These are phyloP conservation scores for Davidsoniella australis DNA, from an alignment of 2,329 filamentous ascomycete genomes.

Conservation along the genomic window DNA sequence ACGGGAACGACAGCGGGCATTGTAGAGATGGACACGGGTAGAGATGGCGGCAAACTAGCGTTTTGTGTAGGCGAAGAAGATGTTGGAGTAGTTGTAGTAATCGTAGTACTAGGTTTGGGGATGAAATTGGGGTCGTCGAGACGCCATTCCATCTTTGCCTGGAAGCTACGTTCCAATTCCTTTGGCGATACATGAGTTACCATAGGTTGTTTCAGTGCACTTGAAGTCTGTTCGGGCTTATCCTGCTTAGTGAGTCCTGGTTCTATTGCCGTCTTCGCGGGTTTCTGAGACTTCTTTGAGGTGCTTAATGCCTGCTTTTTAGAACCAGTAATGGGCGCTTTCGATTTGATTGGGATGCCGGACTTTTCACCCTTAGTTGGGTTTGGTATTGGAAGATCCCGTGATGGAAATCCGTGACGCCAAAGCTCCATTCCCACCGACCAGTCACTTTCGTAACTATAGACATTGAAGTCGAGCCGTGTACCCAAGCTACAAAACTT, in stretches of 20 bases:
- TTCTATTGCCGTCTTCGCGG: too few species aligned
- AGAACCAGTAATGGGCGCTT: neutral
- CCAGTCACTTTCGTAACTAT: conserved; percentile 93
- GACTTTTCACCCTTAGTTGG: conserved; percentile 6
- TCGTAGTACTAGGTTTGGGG: neutral
- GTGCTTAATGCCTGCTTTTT: neutral
- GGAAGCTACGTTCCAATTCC: conserved; percentile 25
- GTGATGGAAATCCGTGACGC: conserved; percentile 40
- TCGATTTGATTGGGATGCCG: conserved; percentile 1
- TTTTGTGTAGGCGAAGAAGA: neutral
- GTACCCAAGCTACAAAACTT: conserved; percentile 71
- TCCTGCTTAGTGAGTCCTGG: neutral
- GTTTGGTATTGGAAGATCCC: conserved; percentile 20
- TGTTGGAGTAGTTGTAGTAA: neutral
- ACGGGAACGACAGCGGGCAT: neutral
- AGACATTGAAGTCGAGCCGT: conserved; percentile 91
- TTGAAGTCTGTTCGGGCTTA: neutral
- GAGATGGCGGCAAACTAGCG: neutral
- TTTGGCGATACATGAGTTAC: neutral
- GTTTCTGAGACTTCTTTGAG: too few species aligned
- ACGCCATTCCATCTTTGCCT: conserved; percentile 35
- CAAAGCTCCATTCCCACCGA: conserved; percentile 85
- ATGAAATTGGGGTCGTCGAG: conserved; percentile 19
- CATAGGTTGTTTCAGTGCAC: neutral
- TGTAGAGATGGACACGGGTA: neutral